Evolutionary conservation across 345 rosid species (phyloP).

Genomic region (Luvunga scandens): DNA sequence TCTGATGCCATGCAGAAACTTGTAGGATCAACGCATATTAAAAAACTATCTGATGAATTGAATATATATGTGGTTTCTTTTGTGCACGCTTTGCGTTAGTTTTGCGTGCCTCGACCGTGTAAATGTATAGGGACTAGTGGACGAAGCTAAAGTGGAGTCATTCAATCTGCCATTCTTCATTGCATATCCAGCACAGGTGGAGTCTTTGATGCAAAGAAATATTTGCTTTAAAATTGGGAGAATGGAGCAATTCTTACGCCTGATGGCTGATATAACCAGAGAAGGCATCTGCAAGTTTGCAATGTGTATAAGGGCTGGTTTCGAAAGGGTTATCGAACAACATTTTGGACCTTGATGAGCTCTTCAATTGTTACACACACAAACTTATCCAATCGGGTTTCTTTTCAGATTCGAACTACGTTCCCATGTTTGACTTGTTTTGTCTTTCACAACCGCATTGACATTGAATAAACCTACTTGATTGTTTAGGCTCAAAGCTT

Average conservation of each 20-base stretch:
- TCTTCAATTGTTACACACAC: not conserved
- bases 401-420: not conserved
- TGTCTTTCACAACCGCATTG: not conserved
- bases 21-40: not conserved
- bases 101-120: not conserved
- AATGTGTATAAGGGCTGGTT: not conserved
- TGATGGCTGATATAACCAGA: not conserved
- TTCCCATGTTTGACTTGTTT: not conserved
- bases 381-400: not conserved
- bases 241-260: not conserved
- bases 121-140: not conserved
- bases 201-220: not conserved
- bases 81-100: not conserved
- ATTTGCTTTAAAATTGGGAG: constrained; percentile 1
- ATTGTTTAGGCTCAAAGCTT: too few species aligned
- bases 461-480: too few species aligned
- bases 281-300: too few species aligned
- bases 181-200: not conserved
- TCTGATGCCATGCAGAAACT: too few species aligned
- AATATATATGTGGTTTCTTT: too few species aligned
- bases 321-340: not conserved
- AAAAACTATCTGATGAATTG: too few species aligned
- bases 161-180: not conserved
- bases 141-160: constrained; percentile 7
- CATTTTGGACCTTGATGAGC: not conserved